Conservation (phyloP, 2,329 filamentous ascomycete species). For the Rugonectria rugulosa region DNA sequence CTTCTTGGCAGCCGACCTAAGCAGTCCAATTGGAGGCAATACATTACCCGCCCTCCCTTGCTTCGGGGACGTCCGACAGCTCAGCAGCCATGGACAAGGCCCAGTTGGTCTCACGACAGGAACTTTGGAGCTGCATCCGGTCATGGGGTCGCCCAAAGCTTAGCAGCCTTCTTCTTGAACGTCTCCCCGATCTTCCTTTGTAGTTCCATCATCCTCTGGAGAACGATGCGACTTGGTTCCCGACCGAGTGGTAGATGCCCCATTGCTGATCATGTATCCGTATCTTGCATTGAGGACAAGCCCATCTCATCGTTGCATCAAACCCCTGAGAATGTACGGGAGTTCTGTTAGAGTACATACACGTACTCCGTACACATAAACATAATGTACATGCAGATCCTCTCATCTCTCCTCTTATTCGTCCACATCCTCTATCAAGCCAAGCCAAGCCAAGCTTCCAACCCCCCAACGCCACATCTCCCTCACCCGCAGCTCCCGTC, state of each 20-base stretch:
- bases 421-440: no score
- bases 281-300: no score
- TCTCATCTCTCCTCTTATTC: no score
- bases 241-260: not conserved
- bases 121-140: not conserved
- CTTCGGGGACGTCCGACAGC: not conserved
- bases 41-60: not conserved
- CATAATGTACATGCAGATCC: no score
- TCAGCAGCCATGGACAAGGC: not conserved
- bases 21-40: not conserved
- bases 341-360: no score
- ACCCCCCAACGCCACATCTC: conserved; percentile 7
- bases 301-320: no score
- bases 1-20: not conserved
- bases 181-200: not conserved
- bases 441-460: no score
- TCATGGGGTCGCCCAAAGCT: not conserved
- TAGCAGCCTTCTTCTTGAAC: not conserved
- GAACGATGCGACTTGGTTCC: not conserved
- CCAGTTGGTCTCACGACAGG: not conserved
- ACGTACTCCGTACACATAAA: no score
- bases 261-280: not conserved
- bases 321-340: no score
- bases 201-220: not conserved
- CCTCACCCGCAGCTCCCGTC: not conserved